Conservation (phyloP, 2,329 filamentous ascomycete species). For the Colletotrichum chlorophyti region DNA sequence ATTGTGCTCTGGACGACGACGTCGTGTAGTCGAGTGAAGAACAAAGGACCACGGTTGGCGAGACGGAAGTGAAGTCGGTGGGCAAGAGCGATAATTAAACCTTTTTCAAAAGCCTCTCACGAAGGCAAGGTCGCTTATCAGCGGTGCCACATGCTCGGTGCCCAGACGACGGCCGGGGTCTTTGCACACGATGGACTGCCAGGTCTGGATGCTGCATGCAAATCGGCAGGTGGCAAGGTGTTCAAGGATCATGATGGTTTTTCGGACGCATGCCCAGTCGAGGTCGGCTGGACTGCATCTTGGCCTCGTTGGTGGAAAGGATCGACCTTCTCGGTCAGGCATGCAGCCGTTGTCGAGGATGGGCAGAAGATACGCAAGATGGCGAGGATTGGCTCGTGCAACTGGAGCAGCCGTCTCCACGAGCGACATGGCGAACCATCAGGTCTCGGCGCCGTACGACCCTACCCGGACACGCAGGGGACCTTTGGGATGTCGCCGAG, state of each 20-base stretch:
- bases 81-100: slow-evolving; percentile 15
- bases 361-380: slow-evolving; percentile 17
- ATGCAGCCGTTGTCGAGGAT: slow-evolving; percentile 20
- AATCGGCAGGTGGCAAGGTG: slow-evolving; percentile 19
- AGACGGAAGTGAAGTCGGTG: neutral
- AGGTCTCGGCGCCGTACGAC: slow-evolving; percentile 9
- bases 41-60: neutral
- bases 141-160: slow-evolving; percentile 15
- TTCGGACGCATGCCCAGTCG: slow-evolving; percentile 11
- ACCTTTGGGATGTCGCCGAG: neutral
- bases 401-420: neutral
- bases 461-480: neutral
- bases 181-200: slow-evolving; percentile 4
- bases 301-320: slow-evolving; percentile 12
- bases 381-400: slow-evolving; percentile 14
- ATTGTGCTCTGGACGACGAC: slow-evolving; percentile 7
- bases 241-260: slow-evolving; percentile 6
- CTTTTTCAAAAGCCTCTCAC: neutral
- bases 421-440: neutral
- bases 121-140: slow-evolving; percentile 21
- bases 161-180: slow-evolving; percentile 6
- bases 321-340: slow-evolving; percentile 29
- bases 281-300: slow-evolving; percentile 20
- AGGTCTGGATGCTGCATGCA: neutral
- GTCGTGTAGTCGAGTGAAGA: neutral